These are phyloP conservation scores for Mentha longifolia DNA, from an alignment of 257 asterid species.

Conservation along the genomic window DNA sequence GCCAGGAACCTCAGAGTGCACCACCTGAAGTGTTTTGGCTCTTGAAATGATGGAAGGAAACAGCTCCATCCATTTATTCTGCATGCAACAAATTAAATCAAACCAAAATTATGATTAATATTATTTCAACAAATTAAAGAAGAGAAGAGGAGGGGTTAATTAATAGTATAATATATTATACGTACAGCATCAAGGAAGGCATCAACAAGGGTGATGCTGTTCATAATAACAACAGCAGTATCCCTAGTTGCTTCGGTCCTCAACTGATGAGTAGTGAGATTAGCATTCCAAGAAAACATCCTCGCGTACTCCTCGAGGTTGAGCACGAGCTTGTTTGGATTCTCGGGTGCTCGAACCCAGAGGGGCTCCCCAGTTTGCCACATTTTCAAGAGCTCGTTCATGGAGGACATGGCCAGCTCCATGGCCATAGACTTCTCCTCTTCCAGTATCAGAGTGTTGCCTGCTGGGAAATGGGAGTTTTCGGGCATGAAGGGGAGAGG, in stretches of 20 bases:
- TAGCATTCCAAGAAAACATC: conserved; percentile 63
- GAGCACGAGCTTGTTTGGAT: conserved; percentile 43
- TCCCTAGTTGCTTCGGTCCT: conserved; percentile 77
- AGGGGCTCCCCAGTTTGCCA: conserved; percentile 69
- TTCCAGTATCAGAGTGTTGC: conserved; percentile 56
- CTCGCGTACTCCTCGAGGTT: conserved; percentile 70
- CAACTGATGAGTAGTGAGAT: conserved; percentile 35
- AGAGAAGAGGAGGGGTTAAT: too few species aligned
- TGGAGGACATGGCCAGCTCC: conserved; percentile 69
- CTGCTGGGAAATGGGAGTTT: conserved; percentile 52
- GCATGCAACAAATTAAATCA: background rate
- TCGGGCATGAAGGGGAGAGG: conserved; percentile 64
- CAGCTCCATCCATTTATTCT: conserved; percentile 92
- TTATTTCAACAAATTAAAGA: background rate
- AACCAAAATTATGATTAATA: background rate
- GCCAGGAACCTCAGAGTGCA: conserved; percentile 69
- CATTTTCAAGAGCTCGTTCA: conserved; percentile 73
- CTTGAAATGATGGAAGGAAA: conserved; percentile 85
- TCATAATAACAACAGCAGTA: conserved; percentile 83
- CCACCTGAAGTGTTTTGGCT: conserved; percentile 88
- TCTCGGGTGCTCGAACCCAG: conserved; percentile 50
- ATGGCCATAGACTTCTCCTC: conserved; percentile 75
- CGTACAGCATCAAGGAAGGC: conserved; percentile 91
- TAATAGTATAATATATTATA: too few species aligned
- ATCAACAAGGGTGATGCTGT: conserved; percentile 87